Evolutionary conservation across 306 rosid genomes (phyloP), one percentile per base, ranked within the genome.

Genomic region (Gynostemma pentaphyllum): DNA sequence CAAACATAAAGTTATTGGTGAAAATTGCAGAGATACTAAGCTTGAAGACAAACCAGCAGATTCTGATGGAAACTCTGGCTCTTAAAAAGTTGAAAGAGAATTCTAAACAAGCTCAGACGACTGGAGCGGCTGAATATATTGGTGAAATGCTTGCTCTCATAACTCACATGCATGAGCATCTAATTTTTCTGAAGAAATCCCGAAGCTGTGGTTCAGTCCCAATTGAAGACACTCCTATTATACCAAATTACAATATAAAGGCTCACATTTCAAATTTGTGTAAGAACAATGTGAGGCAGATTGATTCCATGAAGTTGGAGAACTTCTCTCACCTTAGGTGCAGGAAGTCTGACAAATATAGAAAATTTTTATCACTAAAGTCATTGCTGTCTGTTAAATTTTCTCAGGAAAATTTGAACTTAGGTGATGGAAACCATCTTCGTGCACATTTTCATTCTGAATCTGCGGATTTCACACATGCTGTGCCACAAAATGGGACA

Each of bases 261-360:
- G 92, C 94, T 41, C 79, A 82, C 65, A 86, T 92, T 74, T 91
- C 95, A 70, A 92, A 81, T 73, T 92, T 96, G 94, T 88, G 89
- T 23, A 96, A 85, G 66, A 85, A 83, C 78, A 77, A 87, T 54
- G 96, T 85, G 75, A 88, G 77, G 68, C 75, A 80, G 68, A 83
- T 74, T 48, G 87, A 87, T 64, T 83, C 89, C 5, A 2, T 66
- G 24, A 78, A 72, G 66, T 63, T 82, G 28, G 10, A 70, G 45
- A 70, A 47, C 47, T 67, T 83, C 55, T 69, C 80, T 30, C 69
- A 71, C 54, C 83, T 78, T 18, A 7, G 63, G 29, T 8, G n/a
- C 23, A 29, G 24, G 21, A 12, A 29, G 11, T 34, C 63, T 32
- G 44, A 29, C n/a, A 16, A 32, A 34, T 6, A n/a, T 19, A 5